These are phyloP conservation scores for Lolium rigidum DNA, from an alignment of 176 grass and related monocot species.

Conservation along the genomic window DNA sequence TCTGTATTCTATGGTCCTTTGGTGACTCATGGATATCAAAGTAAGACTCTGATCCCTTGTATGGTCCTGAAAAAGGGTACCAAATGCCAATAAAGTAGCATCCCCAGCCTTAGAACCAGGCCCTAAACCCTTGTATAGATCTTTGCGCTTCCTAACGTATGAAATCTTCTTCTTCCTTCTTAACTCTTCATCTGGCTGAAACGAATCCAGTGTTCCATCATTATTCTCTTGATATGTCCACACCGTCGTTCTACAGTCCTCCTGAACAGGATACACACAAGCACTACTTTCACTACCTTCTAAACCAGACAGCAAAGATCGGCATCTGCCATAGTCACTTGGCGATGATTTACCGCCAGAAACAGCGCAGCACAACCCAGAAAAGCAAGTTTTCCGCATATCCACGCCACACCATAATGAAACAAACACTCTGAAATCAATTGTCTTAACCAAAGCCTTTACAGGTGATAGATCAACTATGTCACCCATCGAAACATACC, in stretches of 20 bases:
- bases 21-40: conserved; percentile 86
- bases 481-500: conserved; percentile 84
- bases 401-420: conserved; percentile 78
- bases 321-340: conserved; percentile 68
- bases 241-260: conserved; percentile 88
- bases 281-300: conserved; percentile 47
- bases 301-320: conserved; percentile 72
- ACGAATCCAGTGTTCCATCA: conserved; percentile 70
- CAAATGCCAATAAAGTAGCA: conserved; percentile 82
- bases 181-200: conserved; percentile 86
- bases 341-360: conserved; percentile 49
- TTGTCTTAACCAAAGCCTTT: conserved; percentile 59
- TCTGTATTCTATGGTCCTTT: conserved; percentile 59
- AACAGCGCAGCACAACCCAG: conserved; percentile 70
- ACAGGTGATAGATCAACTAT: conserved; percentile 80
- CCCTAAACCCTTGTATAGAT: conserved; percentile 77
- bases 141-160: conserved; percentile 75
- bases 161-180: conserved; percentile 77
- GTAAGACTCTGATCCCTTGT: conserved; percentile 83
- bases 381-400: conserved; percentile 71
- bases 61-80: conserved; percentile 86
- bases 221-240: conserved; percentile 74
- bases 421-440: conserved; percentile 90
- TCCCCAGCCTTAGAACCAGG: conserved; percentile 73
- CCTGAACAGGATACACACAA: conserved; percentile 78